These are phyloP conservation scores for Claviceps quebecensis DNA, from an alignment of 2,329 filamentous ascomycete species.

Conservation along the genomic window DNA sequence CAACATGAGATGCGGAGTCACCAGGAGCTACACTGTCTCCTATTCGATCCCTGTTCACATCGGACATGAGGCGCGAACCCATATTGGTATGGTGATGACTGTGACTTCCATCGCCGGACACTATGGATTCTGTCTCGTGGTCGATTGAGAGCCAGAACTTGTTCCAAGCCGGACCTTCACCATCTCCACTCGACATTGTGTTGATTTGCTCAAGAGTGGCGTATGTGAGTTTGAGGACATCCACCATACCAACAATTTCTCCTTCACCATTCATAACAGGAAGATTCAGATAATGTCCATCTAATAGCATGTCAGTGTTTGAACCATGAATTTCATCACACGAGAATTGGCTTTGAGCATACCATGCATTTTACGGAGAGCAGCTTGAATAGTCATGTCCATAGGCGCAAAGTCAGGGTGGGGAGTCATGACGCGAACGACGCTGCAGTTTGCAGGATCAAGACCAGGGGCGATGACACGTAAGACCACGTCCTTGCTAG, in stretches of 20 bases:
- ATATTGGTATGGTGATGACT: slow-evolving; percentile 51
- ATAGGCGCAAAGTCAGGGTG: slow-evolving; percentile 97
- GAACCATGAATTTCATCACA: neutral
- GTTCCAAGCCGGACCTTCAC: slow-evolving; percentile 95
- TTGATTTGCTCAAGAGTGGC: slow-evolving; percentile 97
- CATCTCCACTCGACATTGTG: slow-evolving; percentile 77
- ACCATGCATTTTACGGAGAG: slow-evolving; percentile 98
- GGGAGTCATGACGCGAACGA: slow-evolving; percentile 97
- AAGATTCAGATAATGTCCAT: slow-evolving; percentile 95
- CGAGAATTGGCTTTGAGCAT: slow-evolving; percentile 22
- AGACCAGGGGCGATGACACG: slow-evolving; percentile 94
- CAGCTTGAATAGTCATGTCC: slow-evolving; percentile 98
- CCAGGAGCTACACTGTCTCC: slow-evolving; percentile 77
- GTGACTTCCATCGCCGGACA: slow-evolving; percentile 79
- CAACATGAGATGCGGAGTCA: slow-evolving; percentile 88
- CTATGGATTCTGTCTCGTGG: slow-evolving; percentile 87
- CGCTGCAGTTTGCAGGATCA: slow-evolving; percentile 88
- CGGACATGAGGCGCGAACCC: slow-evolving; percentile 64
- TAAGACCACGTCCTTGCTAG: slow-evolving; percentile 96
- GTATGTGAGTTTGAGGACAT: slow-evolving; percentile 95
- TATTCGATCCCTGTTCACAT: slow-evolving; percentile 55
- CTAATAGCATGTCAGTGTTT: slow-evolving; percentile 29
- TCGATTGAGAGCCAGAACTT: slow-evolving; percentile 98
- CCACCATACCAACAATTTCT: slow-evolving; percentile 98
- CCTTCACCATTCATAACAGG: slow-evolving; percentile 96